Evolutionary conservation across 2,329 filamentous ascomycete genomes (phyloP).

Genomic region (Fusarium sp.): DNA sequence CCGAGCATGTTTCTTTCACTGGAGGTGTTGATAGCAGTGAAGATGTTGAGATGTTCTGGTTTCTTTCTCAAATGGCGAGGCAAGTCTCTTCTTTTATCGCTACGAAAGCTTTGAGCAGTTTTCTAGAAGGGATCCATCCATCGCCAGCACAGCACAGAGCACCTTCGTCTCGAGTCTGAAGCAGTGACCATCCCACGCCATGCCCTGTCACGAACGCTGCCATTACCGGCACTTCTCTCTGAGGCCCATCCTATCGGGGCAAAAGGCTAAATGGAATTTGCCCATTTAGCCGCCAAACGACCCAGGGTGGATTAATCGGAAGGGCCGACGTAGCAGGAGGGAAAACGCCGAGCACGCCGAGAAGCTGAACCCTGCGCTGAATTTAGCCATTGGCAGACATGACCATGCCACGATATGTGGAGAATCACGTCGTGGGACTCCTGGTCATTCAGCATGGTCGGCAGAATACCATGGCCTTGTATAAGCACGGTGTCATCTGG

Average conservation of each 20-base stretch:
- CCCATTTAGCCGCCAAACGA: slow-evolving; percentile 17
- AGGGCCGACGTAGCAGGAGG: neutral
- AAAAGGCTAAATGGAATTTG: slow-evolving; percentile 21
- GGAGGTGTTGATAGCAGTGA: neutral
- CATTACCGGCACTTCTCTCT: neutral
- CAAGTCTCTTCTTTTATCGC: slow-evolving; percentile 4
- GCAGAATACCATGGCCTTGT: neutral
- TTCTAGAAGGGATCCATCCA: slow-evolving; percentile 9
- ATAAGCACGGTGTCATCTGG: neutral
- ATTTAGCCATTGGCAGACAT: neutral
- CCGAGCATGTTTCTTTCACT: slow-evolving; percentile 20
- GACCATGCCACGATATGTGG: slow-evolving; percentile 8
- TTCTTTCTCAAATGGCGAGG: neutral
- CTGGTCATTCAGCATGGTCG: neutral
- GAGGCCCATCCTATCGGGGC: slow-evolving; percentile 17
- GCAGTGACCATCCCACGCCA: neutral
- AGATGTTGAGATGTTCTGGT: neutral
- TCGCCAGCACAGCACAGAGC: neutral
- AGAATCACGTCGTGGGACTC: slow-evolving; percentile 15
- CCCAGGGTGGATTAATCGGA: slow-evolving; percentile 2
- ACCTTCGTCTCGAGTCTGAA: neutral
- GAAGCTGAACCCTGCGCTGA: neutral
- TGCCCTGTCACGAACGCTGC: neutral
- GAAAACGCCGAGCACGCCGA: slow-evolving; percentile 24
- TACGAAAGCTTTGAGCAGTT: neutral